Evolutionary conservation across 768 basidiomycete species (phyloP).

Genomic region (Lactarius indigo): DNA sequence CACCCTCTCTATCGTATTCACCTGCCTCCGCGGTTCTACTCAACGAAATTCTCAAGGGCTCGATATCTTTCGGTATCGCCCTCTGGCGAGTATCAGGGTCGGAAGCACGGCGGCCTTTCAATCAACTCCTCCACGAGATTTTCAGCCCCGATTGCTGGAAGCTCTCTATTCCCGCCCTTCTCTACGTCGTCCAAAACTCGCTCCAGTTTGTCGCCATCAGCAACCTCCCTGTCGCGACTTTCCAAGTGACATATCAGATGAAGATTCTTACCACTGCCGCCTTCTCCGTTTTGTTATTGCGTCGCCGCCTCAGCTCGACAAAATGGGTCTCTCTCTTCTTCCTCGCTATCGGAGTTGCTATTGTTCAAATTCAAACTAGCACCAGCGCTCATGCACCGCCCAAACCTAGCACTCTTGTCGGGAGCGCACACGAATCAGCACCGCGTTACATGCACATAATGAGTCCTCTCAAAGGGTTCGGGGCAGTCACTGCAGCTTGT

Average conservation of each 20-base stretch:
- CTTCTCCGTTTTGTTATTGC: constrained; percentile 81
- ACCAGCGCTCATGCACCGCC: constrained; percentile 32
- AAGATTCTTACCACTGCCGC: constrained; percentile 96
- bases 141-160: constrained; percentile 96
- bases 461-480: constrained; percentile 78
- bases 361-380: constrained; percentile 87
- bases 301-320: constrained; percentile 61
- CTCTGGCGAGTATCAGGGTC: constrained; percentile 38
- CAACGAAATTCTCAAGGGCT: constrained; percentile 91
- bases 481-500: constrained; percentile 81
- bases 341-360: constrained; percentile 88
- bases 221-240: constrained; percentile 94
- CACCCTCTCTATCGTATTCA: constrained; percentile 78
- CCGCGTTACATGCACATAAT: constrained; percentile 64
- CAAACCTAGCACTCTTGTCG: constrained; percentile 43
- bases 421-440: constrained; percentile 65
- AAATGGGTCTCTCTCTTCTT: constrained; percentile 90
- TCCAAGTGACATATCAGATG: constrained; percentile 98
- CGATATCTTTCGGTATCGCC: constrained; percentile 88
- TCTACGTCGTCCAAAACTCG: constrained; percentile 95
- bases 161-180: constrained; percentile 91
- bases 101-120: constrained; percentile 38
- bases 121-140: constrained; percentile 63
- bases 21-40: constrained; percentile 92
- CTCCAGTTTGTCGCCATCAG: constrained; percentile 95